A percentile compares a stretch with the other conserved stretches of the same genome.
phyloP scores from a whole-genome alignment of 2,329 filamentous ascomycete genomes.

The Periconia sp. region DNA sequence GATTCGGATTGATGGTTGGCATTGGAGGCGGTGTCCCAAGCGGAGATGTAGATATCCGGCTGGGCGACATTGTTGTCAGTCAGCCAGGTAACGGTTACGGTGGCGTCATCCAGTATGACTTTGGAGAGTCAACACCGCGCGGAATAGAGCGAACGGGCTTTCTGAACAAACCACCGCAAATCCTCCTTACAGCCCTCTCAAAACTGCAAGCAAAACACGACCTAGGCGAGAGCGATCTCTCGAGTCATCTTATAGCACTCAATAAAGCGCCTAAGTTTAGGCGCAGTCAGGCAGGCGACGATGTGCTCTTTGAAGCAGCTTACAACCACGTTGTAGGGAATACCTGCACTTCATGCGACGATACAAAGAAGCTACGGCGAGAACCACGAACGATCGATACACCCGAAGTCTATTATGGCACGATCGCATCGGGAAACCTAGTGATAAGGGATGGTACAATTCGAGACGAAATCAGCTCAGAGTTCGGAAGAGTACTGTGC shows the following conservation, averaged over 20 bases:
- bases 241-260: not conserved
- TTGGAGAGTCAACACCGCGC: slow-evolving; percentile 1
- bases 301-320: slow-evolving; percentile 4
- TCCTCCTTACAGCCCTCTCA: not conserved
- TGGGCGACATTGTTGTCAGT: slow-evolving; percentile 4
- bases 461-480: slow-evolving; percentile 1
- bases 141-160: slow-evolving; percentile 3
- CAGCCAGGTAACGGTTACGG: slow-evolving; percentile 1
- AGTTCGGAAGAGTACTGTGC: slow-evolving; percentile 1
- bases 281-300: not conserved
- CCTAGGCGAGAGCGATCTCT: not conserved
- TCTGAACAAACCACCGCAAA: slow-evolving; percentile 2
- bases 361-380: too few relatives aligned
- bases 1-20: slow-evolving; percentile 3
- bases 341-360: not conserved
- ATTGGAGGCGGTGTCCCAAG: slow-evolving; percentile 3
- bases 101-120: slow-evolving; percentile 8
- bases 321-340: slow-evolving; percentile 1
- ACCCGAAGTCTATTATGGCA: slow-evolving; percentile 4
- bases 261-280: not conserved
- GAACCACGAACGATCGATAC: too few relatives aligned
- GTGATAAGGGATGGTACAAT: slow-evolving; percentile 4
- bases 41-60: not conserved
- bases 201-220: not conserved
- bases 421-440: slow-evolving; percentile 4